phyloP scores from a whole-genome alignment of 2,329 filamentous ascomycete species.

The Diaporthe helianthi region DNA sequence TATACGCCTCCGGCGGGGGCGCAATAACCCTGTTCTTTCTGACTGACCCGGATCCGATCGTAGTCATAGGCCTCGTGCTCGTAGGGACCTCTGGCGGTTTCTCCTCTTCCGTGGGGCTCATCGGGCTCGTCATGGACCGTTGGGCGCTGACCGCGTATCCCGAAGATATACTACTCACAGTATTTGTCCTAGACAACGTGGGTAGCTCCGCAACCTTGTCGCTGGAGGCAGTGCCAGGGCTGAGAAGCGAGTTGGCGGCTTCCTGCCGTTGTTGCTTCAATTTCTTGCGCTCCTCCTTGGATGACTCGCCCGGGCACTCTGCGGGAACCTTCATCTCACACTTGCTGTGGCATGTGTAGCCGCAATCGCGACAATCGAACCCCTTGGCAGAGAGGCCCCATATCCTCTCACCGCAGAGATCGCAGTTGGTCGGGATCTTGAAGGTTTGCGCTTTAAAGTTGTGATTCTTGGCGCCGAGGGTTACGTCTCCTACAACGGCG shows the following conservation, averaged over 20 bases:
- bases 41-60: conserved; percentile 43
- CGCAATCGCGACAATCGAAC: conserved; percentile 94
- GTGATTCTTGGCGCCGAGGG: conserved; percentile 90
- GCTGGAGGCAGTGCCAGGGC: conserved; percentile 50
- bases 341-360: conserved; percentile 98
- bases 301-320: conserved; percentile 91
- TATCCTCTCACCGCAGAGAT: conserved; percentile 93
- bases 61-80: conserved; percentile 43
- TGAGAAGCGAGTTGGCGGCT: conserved; percentile 68
- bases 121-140: conserved; percentile 73
- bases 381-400: conserved; percentile 98
- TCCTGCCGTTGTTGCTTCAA: conserved; percentile 87
- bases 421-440: conserved; percentile 98
- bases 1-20: conserved; percentile 83
- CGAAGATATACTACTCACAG: conserved; percentile 88
- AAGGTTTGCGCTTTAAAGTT: conserved; percentile 99
- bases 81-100: conserved; percentile 51
- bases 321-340: conserved; percentile 99
- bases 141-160: conserved; percentile 83
- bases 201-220: conserved; percentile 66
- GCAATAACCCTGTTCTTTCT: conserved; percentile 80
- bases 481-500: conserved; percentile 89
- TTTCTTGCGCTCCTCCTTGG: conserved; percentile 95
- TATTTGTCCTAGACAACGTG: conserved; percentile 78
- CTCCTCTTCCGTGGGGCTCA: conserved; percentile 60